Evolutionary conservation across 2,329 filamentous ascomycete species (phyloP).

Genomic region (Microdochium trichocladiopsis): DNA sequence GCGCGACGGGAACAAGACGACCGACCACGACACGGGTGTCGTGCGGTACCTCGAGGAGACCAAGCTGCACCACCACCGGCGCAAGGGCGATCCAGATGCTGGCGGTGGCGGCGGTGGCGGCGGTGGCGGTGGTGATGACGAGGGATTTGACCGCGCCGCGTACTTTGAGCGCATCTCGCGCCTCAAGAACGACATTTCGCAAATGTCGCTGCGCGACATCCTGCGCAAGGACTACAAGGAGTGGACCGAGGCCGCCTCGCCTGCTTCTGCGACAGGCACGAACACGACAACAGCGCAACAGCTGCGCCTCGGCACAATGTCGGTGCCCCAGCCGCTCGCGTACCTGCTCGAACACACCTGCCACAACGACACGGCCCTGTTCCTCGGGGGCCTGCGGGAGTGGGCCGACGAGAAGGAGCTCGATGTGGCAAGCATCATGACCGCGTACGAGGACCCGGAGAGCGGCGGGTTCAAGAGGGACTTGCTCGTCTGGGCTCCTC

Average conservation of each 20-base stretch:
- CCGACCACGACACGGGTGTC: slow-evolving; percentile 50
- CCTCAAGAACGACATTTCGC: slow-evolving; percentile 62
- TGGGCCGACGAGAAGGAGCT: slow-evolving; percentile 52
- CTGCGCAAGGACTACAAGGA: slow-evolving; percentile 81
- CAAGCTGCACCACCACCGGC: neutral
- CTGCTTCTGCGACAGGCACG: neutral
- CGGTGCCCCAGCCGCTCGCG: slow-evolving; percentile 53
- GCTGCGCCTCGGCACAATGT: slow-evolving; percentile 58
- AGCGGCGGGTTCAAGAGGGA: slow-evolving; percentile 55
- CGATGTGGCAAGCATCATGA: slow-evolving; percentile 64
- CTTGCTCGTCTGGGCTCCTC: slow-evolving; percentile 55
- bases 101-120: neutral
- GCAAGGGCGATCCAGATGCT: slow-evolving; percentile 4
- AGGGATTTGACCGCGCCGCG: slow-evolving; percentile 42
- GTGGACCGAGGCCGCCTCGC: slow-evolving; percentile 46
- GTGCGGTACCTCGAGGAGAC: slow-evolving; percentile 47
- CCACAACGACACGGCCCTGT: slow-evolving; percentile 33
- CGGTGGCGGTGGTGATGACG: too few relatives aligned
- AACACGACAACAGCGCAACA: slow-evolving; percentile 17
- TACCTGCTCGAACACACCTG: slow-evolving; percentile 39
- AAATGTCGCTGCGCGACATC: slow-evolving; percentile 56
- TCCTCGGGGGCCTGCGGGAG: slow-evolving; percentile 23
- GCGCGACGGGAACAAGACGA: slow-evolving; percentile 54
- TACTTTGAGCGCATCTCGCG: slow-evolving; percentile 54
- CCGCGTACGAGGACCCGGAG: slow-evolving; percentile 47